phyloP scores from a whole-genome alignment of 768 basidiomycete genomes.

The Auriculariales sp. region DNA sequence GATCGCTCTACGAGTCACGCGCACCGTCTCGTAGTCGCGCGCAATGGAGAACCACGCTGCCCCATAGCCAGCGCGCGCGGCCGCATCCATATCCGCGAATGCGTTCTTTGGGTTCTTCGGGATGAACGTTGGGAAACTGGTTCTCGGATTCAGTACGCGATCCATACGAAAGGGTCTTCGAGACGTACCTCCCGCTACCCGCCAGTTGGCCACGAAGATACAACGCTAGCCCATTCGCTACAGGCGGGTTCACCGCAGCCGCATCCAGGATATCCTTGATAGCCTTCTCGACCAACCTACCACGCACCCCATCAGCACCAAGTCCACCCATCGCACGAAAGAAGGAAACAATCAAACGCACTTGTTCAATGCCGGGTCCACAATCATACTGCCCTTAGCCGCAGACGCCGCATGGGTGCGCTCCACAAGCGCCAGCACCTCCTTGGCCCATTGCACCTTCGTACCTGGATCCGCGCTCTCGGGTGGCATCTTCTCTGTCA shows the following conservation, averaged over 20 bases:
- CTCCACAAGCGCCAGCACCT: not conserved
- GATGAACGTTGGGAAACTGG: slow-evolving; percentile 47
- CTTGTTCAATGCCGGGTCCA: not conserved
- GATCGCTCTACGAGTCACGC: slow-evolving; percentile 5
- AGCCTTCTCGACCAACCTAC: not conserved
- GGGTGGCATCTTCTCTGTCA: not conserved
- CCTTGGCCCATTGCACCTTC: not conserved
- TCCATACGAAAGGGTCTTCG: not conserved
- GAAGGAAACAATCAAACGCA: too few species aligned
- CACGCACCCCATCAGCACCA: too few species aligned
- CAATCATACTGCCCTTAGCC: not conserved
- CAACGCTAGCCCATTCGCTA: slow-evolving; percentile 24
- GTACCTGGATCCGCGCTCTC: not conserved
- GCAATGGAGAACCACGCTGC: slow-evolving; percentile 89
- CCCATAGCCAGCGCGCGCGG: slow-evolving; percentile 62
- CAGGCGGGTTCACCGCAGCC: not conserved
- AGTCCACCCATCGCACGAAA: too few species aligned
- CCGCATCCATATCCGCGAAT: slow-evolving; percentile 79
- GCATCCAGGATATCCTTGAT: not conserved
- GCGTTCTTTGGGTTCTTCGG: slow-evolving; percentile 59
- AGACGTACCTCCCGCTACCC: slow-evolving; percentile 47
- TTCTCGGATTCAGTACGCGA: too few species aligned
- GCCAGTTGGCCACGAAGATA: slow-evolving; percentile 66
- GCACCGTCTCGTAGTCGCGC: slow-evolving; percentile 72
- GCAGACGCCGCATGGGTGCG: not conserved